A percentile compares a stretch with the other conserved stretches of the same genome.
Evolutionary conservation across 2,329 filamentous ascomycete genomes (phyloP).

Genomic region (Nigrospora osmanthi): DNA sequence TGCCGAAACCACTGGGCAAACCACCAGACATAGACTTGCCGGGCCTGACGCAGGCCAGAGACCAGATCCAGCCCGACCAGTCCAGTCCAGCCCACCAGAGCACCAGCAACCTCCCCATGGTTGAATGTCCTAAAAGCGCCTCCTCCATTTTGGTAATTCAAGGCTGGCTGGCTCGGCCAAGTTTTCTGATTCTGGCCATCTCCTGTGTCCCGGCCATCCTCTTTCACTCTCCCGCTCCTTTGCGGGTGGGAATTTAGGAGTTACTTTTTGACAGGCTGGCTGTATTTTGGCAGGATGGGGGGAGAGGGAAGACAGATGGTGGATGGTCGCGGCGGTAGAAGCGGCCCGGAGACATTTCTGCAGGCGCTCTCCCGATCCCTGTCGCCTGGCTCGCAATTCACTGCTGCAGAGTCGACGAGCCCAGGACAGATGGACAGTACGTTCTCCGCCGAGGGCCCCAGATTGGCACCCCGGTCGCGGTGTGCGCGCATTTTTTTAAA

Average conservation of each 20-base stretch:
- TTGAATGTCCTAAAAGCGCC: too few relatives aligned
- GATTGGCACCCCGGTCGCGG: background rate
- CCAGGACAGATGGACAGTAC: background rate
- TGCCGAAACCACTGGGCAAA: too few relatives aligned
- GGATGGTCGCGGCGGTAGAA: too few relatives aligned
- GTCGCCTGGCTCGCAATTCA: constrained; percentile 6
- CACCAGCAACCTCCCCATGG: too few relatives aligned
- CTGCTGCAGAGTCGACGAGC: constrained; percentile 2
- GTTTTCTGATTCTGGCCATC: constrained; percentile 8
- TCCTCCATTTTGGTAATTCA: too few relatives aligned
- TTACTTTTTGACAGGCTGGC: constrained; percentile 10
- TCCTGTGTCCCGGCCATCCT: constrained; percentile 5
- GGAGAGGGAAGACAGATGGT: too few relatives aligned
- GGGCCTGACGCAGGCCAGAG: too few relatives aligned
- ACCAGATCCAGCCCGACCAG: too few relatives aligned
- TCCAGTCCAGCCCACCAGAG: too few relatives aligned
- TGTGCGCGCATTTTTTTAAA: background rate
- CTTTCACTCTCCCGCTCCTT: constrained; percentile 16
- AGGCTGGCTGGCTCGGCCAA: constrained; percentile 8
- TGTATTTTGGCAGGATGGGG: background rate
- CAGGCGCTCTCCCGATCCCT: background rate
- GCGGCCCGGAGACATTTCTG: too few relatives aligned
- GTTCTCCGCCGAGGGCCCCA: too few relatives aligned
- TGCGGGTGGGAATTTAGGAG: constrained; percentile 18
- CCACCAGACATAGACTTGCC: too few relatives aligned